Conservation (phyloP, 208 protist species). For the Tritrichomonas musculus region DNA sequence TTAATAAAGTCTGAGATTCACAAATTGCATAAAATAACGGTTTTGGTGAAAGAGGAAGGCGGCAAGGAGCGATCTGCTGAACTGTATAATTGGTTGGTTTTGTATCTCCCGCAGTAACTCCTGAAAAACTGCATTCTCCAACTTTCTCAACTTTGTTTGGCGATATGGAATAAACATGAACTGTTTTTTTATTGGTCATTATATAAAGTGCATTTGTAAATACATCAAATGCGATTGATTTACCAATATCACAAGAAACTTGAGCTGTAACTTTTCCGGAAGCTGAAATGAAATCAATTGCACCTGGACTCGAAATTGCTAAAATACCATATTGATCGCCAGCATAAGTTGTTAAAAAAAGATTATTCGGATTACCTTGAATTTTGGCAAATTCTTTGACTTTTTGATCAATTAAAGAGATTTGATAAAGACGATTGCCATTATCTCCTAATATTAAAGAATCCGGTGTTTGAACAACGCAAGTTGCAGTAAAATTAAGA, state of each 20-base stretch:
- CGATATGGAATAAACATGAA: neutral
- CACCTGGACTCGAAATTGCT: neutral
- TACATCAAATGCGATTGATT: neutral
- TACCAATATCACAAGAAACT: neutral
- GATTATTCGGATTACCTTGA: neutral
- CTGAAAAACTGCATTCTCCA: neutral
- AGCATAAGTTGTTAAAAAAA: neutral
- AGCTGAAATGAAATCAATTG: neutral
- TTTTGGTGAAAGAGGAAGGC: neutral
- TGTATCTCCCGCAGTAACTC: neutral
- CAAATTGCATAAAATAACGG: neutral
- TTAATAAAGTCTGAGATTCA: neutral
- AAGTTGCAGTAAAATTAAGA: neutral
- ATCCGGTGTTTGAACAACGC: neutral
- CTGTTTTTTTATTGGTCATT: neutral
- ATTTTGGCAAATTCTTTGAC: neutral
- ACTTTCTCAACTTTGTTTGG: neutral
- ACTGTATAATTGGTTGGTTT: conserved; percentile 1
- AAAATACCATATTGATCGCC: neutral
- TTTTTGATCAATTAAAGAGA: neutral
- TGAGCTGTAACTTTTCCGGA: neutral
- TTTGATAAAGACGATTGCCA: neutral
- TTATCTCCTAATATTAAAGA: neutral
- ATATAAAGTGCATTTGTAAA: neutral
- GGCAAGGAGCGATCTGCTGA: neutral